phyloP scores from a whole-genome alignment of 306 rosid species.

The Rosa persica region DNA sequence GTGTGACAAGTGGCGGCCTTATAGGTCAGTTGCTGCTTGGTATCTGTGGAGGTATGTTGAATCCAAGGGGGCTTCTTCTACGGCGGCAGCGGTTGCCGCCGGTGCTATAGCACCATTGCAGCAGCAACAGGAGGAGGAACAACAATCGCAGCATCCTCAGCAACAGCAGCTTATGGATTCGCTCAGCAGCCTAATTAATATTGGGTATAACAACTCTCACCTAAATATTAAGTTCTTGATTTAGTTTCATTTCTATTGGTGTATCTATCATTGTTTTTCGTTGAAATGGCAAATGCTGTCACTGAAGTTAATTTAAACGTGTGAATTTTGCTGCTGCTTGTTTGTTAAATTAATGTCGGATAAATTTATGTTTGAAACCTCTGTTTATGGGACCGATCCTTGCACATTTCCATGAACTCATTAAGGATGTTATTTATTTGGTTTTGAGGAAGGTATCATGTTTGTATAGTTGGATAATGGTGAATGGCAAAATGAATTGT shows the following conservation, averaged over 20 bases:
- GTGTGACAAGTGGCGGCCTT: slow-evolving; percentile 97
- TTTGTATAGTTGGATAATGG: background rate
- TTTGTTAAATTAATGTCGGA: background rate
- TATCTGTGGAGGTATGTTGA: slow-evolving; percentile 95
- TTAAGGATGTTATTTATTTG: background rate
- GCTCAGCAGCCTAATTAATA: slow-evolving; percentile 82
- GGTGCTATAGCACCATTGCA: slow-evolving; percentile 40
- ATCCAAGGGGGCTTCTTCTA: slow-evolving; percentile 83
- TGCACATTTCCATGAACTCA: background rate
- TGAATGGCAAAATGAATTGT: background rate
- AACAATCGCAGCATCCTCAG: slow-evolving; percentile 42
- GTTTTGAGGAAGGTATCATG: background rate
- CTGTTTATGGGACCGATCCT: background rate
- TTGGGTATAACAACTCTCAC: slow-evolving; percentile 57
- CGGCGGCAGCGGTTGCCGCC: slow-evolving; percentile 74
- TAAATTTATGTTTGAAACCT: background rate
- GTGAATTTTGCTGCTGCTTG: background rate
- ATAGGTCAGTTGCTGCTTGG: slow-evolving; percentile 91
- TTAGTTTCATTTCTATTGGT: background rate
- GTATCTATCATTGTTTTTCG: background rate
- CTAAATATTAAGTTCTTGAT: background rate
- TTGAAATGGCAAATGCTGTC: background rate
- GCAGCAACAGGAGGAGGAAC: slow-evolving; percentile 49
- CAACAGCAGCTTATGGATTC: slow-evolving; percentile 94
- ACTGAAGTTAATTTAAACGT: background rate